Evolutionary conservation across 1,284 basidiomycete species (phyloP).

Genomic region (Grifola frondosa): DNA sequence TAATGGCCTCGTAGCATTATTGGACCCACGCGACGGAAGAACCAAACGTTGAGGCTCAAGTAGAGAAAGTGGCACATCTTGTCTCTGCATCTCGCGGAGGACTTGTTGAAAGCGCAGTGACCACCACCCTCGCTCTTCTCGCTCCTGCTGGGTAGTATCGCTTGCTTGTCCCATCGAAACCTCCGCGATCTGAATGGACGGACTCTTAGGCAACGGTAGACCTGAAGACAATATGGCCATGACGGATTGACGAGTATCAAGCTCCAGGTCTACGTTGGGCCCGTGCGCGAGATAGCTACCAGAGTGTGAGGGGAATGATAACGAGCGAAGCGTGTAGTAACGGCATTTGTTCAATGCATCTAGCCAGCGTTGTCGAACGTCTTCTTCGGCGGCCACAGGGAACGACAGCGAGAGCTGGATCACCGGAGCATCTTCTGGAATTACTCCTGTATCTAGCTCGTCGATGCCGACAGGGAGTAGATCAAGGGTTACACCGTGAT

Average conservation of each 20-base stretch:
- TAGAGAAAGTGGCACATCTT: conserved; percentile 13
- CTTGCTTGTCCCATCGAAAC: conserved; percentile 21
- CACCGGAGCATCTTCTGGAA: conserved; percentile 43
- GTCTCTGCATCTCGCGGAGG: conserved; percentile 49
- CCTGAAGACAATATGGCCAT: conserved; percentile 57
- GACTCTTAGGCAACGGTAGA: conserved; percentile 66
- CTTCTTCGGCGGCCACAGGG: conserved; percentile 11
- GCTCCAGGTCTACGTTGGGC: conserved; percentile 33
- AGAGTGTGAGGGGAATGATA: conserved; percentile 46
- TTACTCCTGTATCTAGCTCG: conserved; percentile 41
- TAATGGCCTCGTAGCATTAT: no score
- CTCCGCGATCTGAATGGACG: conserved; percentile 53
- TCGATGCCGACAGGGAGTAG: conserved; percentile 49
- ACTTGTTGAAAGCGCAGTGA: conserved; percentile 70
- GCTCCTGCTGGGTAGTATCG: conserved; percentile 45
- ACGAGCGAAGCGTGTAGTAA: conserved; percentile 49
- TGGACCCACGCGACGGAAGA: no score
- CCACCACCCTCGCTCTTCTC: conserved; percentile 82
- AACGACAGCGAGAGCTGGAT: conserved; percentile 32
- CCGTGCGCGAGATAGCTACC: conserved; percentile 34
- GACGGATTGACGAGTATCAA: conserved; percentile 47
- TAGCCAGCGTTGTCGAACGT: conserved; percentile 40
- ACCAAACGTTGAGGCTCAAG: no score
- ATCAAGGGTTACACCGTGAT: conserved; percentile 46
- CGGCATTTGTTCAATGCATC: conserved; percentile 52